Conservation (phyloP, 2,329 filamentous ascomycete species). For the Nemania abortiva region DNA sequence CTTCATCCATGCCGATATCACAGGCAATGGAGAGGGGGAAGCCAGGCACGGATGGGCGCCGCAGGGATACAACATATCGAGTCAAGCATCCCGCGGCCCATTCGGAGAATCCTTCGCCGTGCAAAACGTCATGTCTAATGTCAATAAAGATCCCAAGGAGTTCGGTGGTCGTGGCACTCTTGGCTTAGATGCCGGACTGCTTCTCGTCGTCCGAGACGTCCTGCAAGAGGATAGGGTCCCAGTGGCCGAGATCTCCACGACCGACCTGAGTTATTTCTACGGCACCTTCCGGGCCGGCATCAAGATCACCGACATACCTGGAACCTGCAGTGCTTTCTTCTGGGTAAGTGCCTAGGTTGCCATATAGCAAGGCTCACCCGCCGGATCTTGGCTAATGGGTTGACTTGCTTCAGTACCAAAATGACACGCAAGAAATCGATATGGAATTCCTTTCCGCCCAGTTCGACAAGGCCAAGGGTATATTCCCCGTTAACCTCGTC, state of each 20-base stretch:
- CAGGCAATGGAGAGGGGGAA: conserved; percentile 58
- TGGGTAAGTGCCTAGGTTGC: conserved; percentile 66
- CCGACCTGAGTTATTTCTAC: conserved; percentile 72
- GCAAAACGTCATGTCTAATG: conserved; percentile 68
- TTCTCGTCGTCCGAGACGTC: conserved; percentile 65
- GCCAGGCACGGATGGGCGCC: conserved; percentile 64
- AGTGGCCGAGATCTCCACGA: conserved; percentile 73
- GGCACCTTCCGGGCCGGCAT: conserved; percentile 78
- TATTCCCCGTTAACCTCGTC: conserved; percentile 78
- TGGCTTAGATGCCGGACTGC: conserved; percentile 64
- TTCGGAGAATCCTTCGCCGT: conserved; percentile 74
- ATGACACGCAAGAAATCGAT: conserved; percentile 84
- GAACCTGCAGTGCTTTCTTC: conserved; percentile 84
- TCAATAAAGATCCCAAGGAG: conserved; percentile 55
- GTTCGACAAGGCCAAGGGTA: conserved; percentile 63
- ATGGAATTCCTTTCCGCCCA: conserved; percentile 81
- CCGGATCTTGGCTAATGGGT: conserved; percentile 14
- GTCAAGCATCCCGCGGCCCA: conserved; percentile 68
- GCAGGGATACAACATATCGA: conserved; percentile 75
- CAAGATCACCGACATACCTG: conserved; percentile 69
- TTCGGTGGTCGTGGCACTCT: conserved; percentile 60
- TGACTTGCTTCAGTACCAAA: conserved; percentile 69
- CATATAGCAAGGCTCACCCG: not conserved
- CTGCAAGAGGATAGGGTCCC: conserved; percentile 66
- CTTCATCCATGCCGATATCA: conserved; percentile 68